Evolutionary conservation across 1,284 basidiomycete genomes (phyloP).

Genomic region (Ustilago esculenta): DNA sequence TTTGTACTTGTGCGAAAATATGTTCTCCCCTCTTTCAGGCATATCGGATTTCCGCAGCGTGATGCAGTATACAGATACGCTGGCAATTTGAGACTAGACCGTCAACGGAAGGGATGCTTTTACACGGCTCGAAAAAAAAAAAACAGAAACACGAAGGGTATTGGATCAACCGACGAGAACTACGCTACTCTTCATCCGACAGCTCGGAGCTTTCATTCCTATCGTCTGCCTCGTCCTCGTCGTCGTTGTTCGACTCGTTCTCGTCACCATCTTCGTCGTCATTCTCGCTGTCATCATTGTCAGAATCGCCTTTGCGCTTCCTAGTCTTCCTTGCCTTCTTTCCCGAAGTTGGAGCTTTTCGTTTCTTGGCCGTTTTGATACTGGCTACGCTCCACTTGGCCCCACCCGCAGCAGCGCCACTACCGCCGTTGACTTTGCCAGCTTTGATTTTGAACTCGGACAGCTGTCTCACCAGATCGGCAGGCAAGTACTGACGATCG

Average conservation of each 20-base stretch:
- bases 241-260: constrained; percentile 17
- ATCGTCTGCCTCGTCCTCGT: constrained; percentile 10
- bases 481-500: constrained; percentile 32
- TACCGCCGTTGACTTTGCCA: not conserved
- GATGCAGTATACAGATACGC: no score
- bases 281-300: constrained; percentile 14
- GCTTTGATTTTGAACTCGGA: constrained; percentile 26
- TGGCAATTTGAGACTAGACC: no score
- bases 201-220: constrained; percentile 14
- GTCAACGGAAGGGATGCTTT: no score
- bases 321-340: constrained; percentile 2
- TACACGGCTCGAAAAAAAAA: no score
- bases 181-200: constrained; percentile 19
- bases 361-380: not conserved
- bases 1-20: no score
- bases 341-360: not conserved
- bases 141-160: no score
- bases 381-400: constrained; percentile 13
- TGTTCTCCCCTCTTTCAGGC: no score
- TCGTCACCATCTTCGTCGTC: constrained; percentile 16
- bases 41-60: no score
- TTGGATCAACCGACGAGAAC: no score
- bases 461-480: constrained; percentile 19
- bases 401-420: not conserved
- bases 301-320: constrained; percentile 1